Base-by-base conservation (phyloP, 768 basidiomycete species). In the Suillus brevipes region DNA sequence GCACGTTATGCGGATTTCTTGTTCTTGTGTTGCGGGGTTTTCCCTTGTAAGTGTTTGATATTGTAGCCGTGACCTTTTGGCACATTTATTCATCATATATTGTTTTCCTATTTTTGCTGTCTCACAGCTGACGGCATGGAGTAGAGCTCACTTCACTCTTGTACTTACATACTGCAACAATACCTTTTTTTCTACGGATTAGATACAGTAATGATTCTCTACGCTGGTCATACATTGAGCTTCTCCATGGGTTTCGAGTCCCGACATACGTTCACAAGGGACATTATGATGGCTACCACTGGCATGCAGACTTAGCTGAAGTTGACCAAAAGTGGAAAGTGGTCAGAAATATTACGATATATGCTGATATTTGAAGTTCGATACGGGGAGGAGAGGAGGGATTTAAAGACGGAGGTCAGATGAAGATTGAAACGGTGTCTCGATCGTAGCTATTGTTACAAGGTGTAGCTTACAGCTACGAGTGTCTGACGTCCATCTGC, bases 261-360 rank as follows among this genome's bases (percentile, higher is more conserved):
- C 18, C 4, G 25, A 20, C 57, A 40, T 57, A 57, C 36, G 36
- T 57, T 57, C 36, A 7, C 5, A 57, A 14, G 16, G 25, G 28
- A 18, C 14, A 16, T 14, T 12, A n/a, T 20, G 45, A 45, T 23
- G 23, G 18, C 20, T 43, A 7, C 37, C 31, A 4, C 31, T 12
- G 4, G 31, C 31, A 31, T 31, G 31, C 31, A 31, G 31, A 10
- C 37, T 84, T 93, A 36, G 92, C 84, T 74, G 68, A 38, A 61
- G 65, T 84, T 92, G n/a, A 90, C 84, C 67, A 64, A 66, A 60
- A 68, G 60, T 45, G 68, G 70, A 70, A 67, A 10, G 18, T 7
- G 67, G 65, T 70, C 65, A 56, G 66, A 73, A 73, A 73, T 72
- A 73, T 71, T 14, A 60, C 3, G 61, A 70, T 69, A 69, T 68